Evolutionary conservation across 2,329 filamentous ascomycete species (phyloP), one percentile per base, ranked within the genome.

Genomic region (Botrytis aclada): DNA sequence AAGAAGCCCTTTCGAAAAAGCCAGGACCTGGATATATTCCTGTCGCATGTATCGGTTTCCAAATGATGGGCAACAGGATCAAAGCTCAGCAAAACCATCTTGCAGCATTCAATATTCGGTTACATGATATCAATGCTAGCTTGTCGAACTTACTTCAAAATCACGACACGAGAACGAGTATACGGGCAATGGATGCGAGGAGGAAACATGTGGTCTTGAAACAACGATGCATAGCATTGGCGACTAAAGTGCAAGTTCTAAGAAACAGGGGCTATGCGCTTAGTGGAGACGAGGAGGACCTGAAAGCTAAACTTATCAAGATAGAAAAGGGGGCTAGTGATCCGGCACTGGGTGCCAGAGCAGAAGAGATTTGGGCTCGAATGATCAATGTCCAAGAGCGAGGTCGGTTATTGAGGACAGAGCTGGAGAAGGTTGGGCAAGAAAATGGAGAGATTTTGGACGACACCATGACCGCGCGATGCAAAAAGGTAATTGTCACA

Each of bases 281-380:
- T 75, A 92, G 92, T 77, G 89, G 89, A 60, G 90, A 93, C 75
- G 93, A 97, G 81, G 93, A 97, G 78, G 90, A 92, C 76, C 82
- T 97, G 63, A 90, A 91, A 81, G 88, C 89, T 77, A 92, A 93
- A 80, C 84, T 97, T 73, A 84, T 90, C 78, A 85, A 84, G 37
- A 84, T 96, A 73, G 92, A 95, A 80, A 88, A 89, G 79, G 85
- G 86, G 69, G 88, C 94, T 41, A 89, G 90, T 76, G 93, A 96
- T 79, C 93, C 93, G 12, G 90, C 90, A 12, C 86, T 95, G 72
- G 88, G 88, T 54, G 93, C 92, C 4, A 85, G 92, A 76, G 91
- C 93, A 80, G 93, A 96, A 82, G 93, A 96, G 84, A 89, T 96
- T 62, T 96, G 93, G 93, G 94, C 93, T 76, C 86, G 93, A 63